Evolutionary conservation across 345 rosid genomes (phyloP), one percentile per base, ranked within the genome.

Genomic region (Mallotus nudiflorus): DNA sequence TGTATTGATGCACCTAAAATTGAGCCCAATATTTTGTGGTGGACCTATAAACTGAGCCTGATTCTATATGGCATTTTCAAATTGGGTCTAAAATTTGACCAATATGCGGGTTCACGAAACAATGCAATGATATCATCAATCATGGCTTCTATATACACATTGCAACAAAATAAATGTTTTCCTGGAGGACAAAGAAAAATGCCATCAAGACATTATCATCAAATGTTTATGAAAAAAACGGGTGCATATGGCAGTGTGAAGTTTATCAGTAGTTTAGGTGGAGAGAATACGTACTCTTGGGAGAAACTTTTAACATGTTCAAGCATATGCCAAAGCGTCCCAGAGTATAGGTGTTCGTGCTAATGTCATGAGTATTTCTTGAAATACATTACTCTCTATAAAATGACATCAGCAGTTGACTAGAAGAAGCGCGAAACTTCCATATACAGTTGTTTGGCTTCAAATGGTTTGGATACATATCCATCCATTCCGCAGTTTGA

Each of bases 381-480:
- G 58, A 66, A 51, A n/a, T 16, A 69, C 37, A 72, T 55, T 49
- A 46, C 45, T 54, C 66, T 66, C 72, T 56, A 67, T 46, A 44
- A 73, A 62, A 72, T 75, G 37, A 13, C 37, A 54, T 58, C 45
- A 57, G 74, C 67, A 40, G 52, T 54, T 22, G 81, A 70, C 19
- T 68, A 73, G 72, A 93, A 84, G 80, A 87, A 87, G 4, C 90
- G 85, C 25, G 97, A 87, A 54, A 89, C 96, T 80, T 93, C 97
- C 48, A 70, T 74, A 67, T 89, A 91, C 31, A 93, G 64, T 75
- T 88, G 92, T 71, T 89, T 89, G 46, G 97, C 93, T 88, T 93
- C 97, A 59, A 93, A 93, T 28, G 98, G 98, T 66, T 93, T 93
- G 13, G 98, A 93, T 59, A 93, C 97, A 76, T 93, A 91, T 37